phyloP scores from a whole-genome alignment of 2,329 filamentous ascomycete species.

The Neurospora sp. region DNA sequence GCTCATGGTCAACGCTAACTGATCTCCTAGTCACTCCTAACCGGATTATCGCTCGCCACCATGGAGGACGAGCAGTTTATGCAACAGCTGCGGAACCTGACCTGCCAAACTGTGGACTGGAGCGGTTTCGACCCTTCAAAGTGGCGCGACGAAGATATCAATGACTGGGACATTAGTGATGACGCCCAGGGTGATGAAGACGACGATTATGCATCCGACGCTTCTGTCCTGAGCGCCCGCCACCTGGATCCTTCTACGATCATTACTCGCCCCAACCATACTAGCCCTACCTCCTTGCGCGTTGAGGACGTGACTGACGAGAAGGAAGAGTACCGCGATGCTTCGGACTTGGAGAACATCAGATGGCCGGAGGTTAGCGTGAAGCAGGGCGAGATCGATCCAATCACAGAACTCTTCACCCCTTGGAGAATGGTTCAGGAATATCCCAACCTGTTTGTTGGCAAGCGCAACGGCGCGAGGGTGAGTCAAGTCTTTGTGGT shows the following conservation, averaged over 20 bases:
- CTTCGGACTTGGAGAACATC: conserved; percentile 8
- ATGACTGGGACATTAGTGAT: neutral
- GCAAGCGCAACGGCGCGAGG: conserved; percentile 38
- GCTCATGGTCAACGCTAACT: neutral
- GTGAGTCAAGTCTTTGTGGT: conserved; percentile 6
- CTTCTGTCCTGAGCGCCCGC: neutral
- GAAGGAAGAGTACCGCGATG: neutral
- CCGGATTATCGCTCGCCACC: neutral
- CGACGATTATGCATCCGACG: neutral
- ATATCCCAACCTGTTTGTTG: conserved; percentile 52
- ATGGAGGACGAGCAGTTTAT: conserved; percentile 10
- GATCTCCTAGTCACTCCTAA: neutral
- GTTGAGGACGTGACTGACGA: conserved; percentile 2
- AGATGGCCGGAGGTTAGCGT: conserved; percentile 15
- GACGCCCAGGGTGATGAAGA: neutral
- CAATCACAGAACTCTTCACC: conserved; percentile 28
- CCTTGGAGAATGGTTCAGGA: conserved; percentile 43
- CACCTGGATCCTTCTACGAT: neutral
- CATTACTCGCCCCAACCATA: neutral
- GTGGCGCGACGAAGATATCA: conserved; percentile 5
- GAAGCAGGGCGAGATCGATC: conserved; percentile 18
- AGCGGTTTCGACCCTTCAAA: conserved; percentile 10
- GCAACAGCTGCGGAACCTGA: conserved; percentile 5
- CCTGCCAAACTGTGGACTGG: conserved; percentile 5
- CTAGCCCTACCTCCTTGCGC: neutral